These are phyloP conservation scores for Brasilioporus rufonigricans DNA, from an alignment of 768 basidiomycete species.

Conservation along the genomic window DNA sequence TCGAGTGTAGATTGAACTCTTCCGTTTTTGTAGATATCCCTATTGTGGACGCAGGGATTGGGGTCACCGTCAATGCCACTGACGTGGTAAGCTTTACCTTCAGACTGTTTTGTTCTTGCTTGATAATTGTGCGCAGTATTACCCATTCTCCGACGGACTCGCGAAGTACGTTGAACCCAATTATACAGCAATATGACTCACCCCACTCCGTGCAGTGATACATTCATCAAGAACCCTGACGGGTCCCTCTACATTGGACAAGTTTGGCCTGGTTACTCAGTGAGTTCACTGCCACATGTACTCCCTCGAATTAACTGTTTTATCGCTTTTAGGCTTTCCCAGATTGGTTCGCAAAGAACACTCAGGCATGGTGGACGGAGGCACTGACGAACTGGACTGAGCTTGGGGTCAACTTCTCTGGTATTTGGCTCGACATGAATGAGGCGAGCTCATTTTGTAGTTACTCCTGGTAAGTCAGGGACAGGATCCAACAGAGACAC, in stretches of 20 bases:
- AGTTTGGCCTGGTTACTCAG: conserved; percentile 78
- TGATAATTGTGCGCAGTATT: conserved; percentile 45
- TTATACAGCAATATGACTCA: neutral
- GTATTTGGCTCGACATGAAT: conserved; percentile 73
- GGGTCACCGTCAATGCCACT: conserved; percentile 53
- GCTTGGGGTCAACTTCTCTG: conserved; percentile 55
- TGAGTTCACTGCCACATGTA: conserved; percentile 22
- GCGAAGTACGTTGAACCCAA: conserved; percentile 43
- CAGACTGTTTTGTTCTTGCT: neutral
- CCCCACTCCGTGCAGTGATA: conserved; percentile 40
- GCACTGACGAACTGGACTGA: conserved; percentile 54
- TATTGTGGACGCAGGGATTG: conserved; percentile 65
- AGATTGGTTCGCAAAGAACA: conserved; percentile 57
- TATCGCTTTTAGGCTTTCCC: conserved; percentile 46
- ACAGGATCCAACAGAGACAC: neutral
- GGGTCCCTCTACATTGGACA: conserved; percentile 69
- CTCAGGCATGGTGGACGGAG: conserved; percentile 60
- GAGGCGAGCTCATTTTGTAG: conserved; percentile 65
- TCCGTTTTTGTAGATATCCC: conserved; percentile 51
- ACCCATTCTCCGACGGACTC: conserved; percentile 61
- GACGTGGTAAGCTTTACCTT: conserved; percentile 50
- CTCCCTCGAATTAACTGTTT: neutral
- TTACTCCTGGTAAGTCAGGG: conserved; percentile 47
- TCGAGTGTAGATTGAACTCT: neutral
- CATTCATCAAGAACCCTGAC: conserved; percentile 75